A percentile compares a stretch with the other conserved stretches of the same genome.
phyloP scores from a whole-genome alignment of 345 rosid species.

The Eucalyptus pauciflora region DNA sequence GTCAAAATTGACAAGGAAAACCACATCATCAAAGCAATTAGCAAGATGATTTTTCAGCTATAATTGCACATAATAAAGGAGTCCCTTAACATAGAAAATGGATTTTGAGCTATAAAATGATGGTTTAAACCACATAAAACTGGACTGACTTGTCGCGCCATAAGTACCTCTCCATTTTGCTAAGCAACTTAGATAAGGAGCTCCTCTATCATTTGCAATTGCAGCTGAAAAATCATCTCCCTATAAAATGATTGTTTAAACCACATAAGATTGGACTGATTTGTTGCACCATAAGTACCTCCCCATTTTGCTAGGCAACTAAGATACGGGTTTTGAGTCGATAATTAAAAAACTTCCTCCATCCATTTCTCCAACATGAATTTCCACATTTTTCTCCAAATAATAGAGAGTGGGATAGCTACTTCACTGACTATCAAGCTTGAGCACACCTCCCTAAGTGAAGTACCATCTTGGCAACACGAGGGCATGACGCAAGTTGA shows the following conservation, averaged over 20 bases:
- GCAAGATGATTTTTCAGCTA: neutral
- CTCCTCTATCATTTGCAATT: too few relatives aligned
- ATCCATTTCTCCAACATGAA: neutral
- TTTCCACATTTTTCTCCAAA: neutral
- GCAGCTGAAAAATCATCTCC: too few relatives aligned
- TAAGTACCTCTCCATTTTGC: neutral
- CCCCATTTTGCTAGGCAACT: neutral
- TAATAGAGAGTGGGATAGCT: neutral
- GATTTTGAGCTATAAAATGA: neutral
- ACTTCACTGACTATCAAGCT: neutral
- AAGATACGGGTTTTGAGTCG: neutral
- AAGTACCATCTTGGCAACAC: neutral
- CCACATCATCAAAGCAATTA: neutral
- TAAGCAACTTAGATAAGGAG: neutral
- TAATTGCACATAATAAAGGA: neutral
- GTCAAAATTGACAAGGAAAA: neutral
- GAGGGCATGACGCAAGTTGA: neutral
- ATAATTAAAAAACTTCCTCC: neutral
- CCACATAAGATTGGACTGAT: neutral
- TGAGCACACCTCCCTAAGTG: neutral
- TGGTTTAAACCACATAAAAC: neutral
- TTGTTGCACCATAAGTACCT: neutral
- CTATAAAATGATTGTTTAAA: neutral
- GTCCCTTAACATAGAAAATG: neutral
- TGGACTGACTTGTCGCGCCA: neutral